Base-by-base conservation (phyloP, 768 basidiomycete genomes). In the Tylopilus cervinicoccineus region DNA sequence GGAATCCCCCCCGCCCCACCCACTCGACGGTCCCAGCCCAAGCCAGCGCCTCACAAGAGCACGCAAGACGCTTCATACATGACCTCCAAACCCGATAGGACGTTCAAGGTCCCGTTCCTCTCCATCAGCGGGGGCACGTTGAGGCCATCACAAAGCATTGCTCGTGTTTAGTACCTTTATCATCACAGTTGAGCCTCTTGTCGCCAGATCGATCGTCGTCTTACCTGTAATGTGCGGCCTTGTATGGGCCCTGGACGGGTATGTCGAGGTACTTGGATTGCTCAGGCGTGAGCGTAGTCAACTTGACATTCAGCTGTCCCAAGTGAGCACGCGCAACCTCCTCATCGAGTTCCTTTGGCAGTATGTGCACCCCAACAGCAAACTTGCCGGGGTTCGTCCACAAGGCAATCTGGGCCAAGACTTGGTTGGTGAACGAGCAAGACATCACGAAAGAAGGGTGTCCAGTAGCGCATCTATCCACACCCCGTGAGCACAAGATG, bases 361-460 rank as follows among this genome's bases (percentile, higher is more conserved):
- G 79, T 74, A 98, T 94, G 80, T 99, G 95, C 26, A 98, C 95
- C 54, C 96, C 96, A 60, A 98, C 80, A 42, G 89, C 87, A 83
- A 97, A 98, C 66, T 86, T 84, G 71, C 85, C 84, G 28, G 86
- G 82, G 56, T 83, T 89, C 37, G 90, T 94, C 93, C 93, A 99
- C 67, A 99, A 85, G 20, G 93, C 94, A 64, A 99, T 97, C 74
- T 96, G 94, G 26, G 95, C 95, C 61, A 99, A 79, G 54, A 93
- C 90, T 73, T 99, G 96, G 81, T 99, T 99, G 67, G 92, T 74
- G 78, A 99, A 99, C 36, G 96, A 99, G 79, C 94, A 98, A 16
- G 95, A 98, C 96, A 99, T 99, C 74, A 99, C 96, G 72, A 94
- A 97, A 37, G 95, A 98, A 29, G 96, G 95, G 73, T 99, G 95